Conservation (phyloP, 129 eudicot genomes). For the Solidago caesia region DNA sequence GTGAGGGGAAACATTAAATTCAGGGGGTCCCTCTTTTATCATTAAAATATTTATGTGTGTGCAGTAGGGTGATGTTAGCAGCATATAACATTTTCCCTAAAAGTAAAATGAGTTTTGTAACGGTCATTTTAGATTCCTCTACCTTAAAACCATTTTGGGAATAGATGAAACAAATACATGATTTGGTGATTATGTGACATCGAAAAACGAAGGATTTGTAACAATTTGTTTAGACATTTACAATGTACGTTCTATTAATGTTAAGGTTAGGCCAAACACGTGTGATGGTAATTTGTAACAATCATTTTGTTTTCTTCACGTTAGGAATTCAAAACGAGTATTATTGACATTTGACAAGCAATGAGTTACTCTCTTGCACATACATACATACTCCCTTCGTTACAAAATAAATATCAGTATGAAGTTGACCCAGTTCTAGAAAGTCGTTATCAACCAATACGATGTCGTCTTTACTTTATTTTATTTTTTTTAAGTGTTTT, state of each 20-base stretch:
- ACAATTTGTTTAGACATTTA: slow-evolving; percentile 8
- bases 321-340: not conserved
- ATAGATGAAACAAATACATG: not conserved
- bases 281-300: slow-evolving; percentile 36
- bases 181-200: slow-evolving; percentile 9
- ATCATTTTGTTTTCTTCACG: slow-evolving; percentile 23
- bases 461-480: no score
- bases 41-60: no score
- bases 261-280: slow-evolving; percentile 14
- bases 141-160: not conserved
- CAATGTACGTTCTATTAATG: slow-evolving; percentile 20
- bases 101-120: not conserved
- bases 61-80: no score
- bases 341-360: not conserved
- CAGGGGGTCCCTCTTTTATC: no score
- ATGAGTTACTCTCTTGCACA: not conserved
- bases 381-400: no score
- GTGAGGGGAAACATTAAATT: no score
- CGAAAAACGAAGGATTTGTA: slow-evolving; percentile 18
- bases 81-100: no score
- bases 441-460: no score
- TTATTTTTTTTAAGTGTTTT: not conserved
- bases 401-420: no score
- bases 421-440: no score
- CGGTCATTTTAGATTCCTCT: no score